Percentiles rank a stretch among this genome's conserved stretches.
These are phyloP conservation scores for Hysterium pulicare DNA, from an alignment of 2,329 filamentous ascomycete species.

Conservation along the genomic window DNA sequence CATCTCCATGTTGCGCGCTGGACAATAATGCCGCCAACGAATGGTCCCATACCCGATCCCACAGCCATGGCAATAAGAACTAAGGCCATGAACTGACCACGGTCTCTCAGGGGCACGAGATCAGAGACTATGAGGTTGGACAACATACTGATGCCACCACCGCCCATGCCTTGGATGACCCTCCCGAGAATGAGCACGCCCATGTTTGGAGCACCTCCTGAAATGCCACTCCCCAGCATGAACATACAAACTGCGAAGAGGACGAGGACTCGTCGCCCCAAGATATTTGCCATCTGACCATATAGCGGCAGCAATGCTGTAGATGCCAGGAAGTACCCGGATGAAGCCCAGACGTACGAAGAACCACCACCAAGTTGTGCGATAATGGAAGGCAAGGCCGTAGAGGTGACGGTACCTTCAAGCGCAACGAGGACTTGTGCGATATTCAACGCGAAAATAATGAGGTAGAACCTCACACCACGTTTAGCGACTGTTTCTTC, in stretches of 20 bases:
- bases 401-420: constrained; percentile 35
- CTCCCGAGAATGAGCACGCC: constrained; percentile 52
- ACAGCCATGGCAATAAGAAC: constrained; percentile 5
- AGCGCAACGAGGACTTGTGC: background rate
- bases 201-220: constrained; percentile 45
- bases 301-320: constrained; percentile 47
- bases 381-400: constrained; percentile 41
- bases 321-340: constrained; percentile 36
- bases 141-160: constrained; percentile 40
- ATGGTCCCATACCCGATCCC: constrained; percentile 7
- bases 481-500: background rate
- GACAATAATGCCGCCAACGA: constrained; percentile 13
- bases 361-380: constrained; percentile 22
- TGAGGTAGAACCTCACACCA: background rate
- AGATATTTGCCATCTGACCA: constrained; percentile 49
- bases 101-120: constrained; percentile 42
- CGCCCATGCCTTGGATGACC: constrained; percentile 51
- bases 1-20: constrained; percentile 39
- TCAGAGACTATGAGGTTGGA: constrained; percentile 47
- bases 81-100: constrained; percentile 33
- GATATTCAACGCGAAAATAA: background rate
- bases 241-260: constrained; percentile 43
- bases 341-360: constrained; percentile 37
- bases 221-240: constrained; percentile 51
- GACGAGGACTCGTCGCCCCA: constrained; percentile 43